Conservation (phyloP, 371 early-diverging fungal species). For the Massospora cicadina region DNA sequence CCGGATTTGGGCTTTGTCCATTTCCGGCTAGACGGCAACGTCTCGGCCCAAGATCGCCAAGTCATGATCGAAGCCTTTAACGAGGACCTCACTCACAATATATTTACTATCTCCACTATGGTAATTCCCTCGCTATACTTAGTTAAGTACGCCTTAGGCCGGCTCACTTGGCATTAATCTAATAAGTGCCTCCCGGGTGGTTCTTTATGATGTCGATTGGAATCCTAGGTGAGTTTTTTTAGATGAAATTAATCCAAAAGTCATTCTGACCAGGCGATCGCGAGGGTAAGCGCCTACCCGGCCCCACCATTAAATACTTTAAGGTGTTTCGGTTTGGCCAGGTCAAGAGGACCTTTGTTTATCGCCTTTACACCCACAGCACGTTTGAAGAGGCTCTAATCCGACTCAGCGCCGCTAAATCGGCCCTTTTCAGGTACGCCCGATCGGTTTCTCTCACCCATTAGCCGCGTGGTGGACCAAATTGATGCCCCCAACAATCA, state of each 20-base stretch:
- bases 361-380: conserved; percentile 35
- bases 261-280: conserved; percentile 58
- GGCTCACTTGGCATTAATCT: conserved; percentile 84
- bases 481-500: neutral
- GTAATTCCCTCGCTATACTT: neutral
- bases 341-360: conserved; percentile 47
- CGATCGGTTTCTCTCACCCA: neutral
- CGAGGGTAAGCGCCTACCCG: conserved; percentile 27
- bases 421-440: neutral
- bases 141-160: conserved; percentile 17
- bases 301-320: conserved; percentile 4
- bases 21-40: conserved; percentile 10
- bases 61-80: conserved; percentile 62
- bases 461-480: neutral
- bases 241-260: neutral
- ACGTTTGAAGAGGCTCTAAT: conserved; percentile 34
- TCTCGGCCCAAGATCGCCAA: conserved; percentile 31
- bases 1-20: conserved; percentile 27
- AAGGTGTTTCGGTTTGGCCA: conserved; percentile 65
- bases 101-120: conserved; percentile 45
- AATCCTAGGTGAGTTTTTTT: conserved; percentile 52
- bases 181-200: conserved; percentile 68
- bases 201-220: conserved; percentile 87
- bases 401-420: conserved; percentile 18
- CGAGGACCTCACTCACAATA: conserved; percentile 18